Base-by-base conservation (phyloP, 768 basidiomycete genomes). In the Kwoniella sp. region DNA sequence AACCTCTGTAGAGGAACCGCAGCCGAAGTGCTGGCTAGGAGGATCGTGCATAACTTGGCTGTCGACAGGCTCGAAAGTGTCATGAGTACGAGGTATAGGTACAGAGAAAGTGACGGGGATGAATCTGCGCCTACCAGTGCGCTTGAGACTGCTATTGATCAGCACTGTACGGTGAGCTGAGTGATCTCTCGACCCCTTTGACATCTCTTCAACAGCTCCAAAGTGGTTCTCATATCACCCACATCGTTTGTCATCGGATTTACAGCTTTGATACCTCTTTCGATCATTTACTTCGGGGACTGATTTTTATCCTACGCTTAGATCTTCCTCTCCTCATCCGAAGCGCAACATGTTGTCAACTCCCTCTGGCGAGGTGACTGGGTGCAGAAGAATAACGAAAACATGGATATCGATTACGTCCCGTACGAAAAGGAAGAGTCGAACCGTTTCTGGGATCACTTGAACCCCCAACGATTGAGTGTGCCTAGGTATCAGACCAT, bases 401-500 rank as follows among this genome's bases (percentile, higher is more conserved):
- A 89, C 59, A 83, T 89, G 67, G 88, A 90, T 54, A 88, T 93
- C 47, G 89, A 90, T 64, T 95, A 92, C 76, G 84, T 89, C 12
- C 84, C 85, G 6, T 92, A 90, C 73, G 80, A 83, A 26, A 85
- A 88, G 47, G 78, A 80, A 25, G 85, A 84, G 12, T 81, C 82
- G 44, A 76, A 80, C 49, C 82, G 83, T 0, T 86, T 91, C 70
- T 88, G 86, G 86, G 84, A 83, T 44, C 90, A 89, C 72, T 71
- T 94, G 19, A 85, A 94, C 70, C 86, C 91, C 3, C 83, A 88
- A 2, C 86, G 92, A 30, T 81, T 96, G 50, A 86, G 86, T 33
- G 91, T 95, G 24, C 93, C 93, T 55, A 88, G 90, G 57, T 94
- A 94, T 77, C 93, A 94, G 77, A 93, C 91, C 68, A 83, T 87